These are phyloP conservation scores for Lentinula sp. DNA, from an alignment of 768 basidiomycete species.

Conservation along the genomic window DNA sequence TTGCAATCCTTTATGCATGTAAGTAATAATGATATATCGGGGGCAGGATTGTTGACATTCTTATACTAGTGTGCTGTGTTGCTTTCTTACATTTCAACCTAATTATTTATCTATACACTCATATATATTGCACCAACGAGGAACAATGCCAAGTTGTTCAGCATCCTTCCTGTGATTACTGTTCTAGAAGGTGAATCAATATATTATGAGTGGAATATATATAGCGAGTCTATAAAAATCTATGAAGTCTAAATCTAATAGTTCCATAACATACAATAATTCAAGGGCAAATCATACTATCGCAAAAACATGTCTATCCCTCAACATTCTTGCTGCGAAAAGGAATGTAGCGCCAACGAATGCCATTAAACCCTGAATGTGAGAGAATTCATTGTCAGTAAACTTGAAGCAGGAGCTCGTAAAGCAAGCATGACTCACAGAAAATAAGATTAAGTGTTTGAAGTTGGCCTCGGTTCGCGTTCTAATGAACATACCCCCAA, in stretches of 20 bases:
- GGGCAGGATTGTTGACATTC: background rate
- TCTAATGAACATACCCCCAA: constrained; percentile 18
- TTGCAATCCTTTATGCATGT: background rate
- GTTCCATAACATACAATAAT: background rate
- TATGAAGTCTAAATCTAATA: background rate
- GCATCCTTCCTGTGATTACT: too few species aligned
- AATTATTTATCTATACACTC: background rate
- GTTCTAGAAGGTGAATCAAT: too few species aligned
- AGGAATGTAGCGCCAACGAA: background rate
- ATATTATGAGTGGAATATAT: too few species aligned
- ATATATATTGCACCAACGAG: background rate
- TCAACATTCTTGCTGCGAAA: background rate
- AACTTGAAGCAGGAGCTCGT: background rate
- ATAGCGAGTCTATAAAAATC: too few species aligned
- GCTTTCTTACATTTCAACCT: background rate
- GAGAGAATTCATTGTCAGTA: background rate
- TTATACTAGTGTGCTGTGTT: too few species aligned
- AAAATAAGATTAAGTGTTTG: constrained; percentile 18
- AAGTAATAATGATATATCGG: background rate
- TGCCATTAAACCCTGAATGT: background rate
- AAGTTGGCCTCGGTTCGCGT: constrained; percentile 13
- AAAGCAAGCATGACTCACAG: constrained; percentile 10
- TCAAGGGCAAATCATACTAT: background rate
- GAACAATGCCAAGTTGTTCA: too few species aligned
- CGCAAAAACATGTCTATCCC: background rate